These are phyloP conservation scores for Neoscytalidium dimidiatum DNA, from an alignment of 2,329 filamentous ascomycete genomes.

Conservation along the genomic window DNA sequence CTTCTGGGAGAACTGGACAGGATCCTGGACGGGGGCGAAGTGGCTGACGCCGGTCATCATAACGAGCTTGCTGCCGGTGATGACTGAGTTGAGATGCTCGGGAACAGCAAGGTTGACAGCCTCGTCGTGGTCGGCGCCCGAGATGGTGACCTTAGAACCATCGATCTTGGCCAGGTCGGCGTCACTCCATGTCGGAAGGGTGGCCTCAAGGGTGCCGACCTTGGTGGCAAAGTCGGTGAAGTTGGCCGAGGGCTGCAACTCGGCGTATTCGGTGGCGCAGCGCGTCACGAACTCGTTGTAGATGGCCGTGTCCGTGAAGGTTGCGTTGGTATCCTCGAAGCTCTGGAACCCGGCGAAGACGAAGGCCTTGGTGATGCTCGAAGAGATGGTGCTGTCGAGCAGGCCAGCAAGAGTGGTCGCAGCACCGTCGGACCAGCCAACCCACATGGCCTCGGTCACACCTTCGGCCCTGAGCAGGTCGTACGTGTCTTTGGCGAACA, in stretches of 20 bases:
- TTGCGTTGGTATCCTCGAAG: slow-evolving; percentile 39
- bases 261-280: slow-evolving; percentile 39
- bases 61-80: slow-evolving; percentile 40
- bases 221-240: slow-evolving; percentile 42
- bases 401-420: slow-evolving; percentile 42
- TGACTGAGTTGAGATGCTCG: slow-evolving; percentile 36
- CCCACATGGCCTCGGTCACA: slow-evolving; percentile 35
- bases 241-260: slow-evolving; percentile 38
- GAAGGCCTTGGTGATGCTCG: slow-evolving; percentile 43
- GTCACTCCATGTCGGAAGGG: slow-evolving; percentile 35
- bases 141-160: slow-evolving; percentile 31
- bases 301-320: slow-evolving; percentile 35
- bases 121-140: slow-evolving; percentile 38
- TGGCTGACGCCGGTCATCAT: slow-evolving; percentile 45
- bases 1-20: slow-evolving; percentile 26
- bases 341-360: slow-evolving; percentile 40
- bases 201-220: slow-evolving; percentile 40
- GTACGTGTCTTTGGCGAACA: slow-evolving; percentile 41
- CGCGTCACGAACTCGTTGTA: slow-evolving; percentile 39
- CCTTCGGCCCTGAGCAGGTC: slow-evolving; percentile 34
- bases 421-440: slow-evolving; percentile 48
- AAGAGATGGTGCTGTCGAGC: slow-evolving; percentile 32
- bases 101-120: slow-evolving; percentile 44
- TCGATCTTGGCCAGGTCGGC: slow-evolving; percentile 26
- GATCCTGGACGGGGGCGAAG: slow-evolving; percentile 47